phyloP scores from a whole-genome alignment of 208 protist genomes.

The Leishmania martiniquensis region DNA sequence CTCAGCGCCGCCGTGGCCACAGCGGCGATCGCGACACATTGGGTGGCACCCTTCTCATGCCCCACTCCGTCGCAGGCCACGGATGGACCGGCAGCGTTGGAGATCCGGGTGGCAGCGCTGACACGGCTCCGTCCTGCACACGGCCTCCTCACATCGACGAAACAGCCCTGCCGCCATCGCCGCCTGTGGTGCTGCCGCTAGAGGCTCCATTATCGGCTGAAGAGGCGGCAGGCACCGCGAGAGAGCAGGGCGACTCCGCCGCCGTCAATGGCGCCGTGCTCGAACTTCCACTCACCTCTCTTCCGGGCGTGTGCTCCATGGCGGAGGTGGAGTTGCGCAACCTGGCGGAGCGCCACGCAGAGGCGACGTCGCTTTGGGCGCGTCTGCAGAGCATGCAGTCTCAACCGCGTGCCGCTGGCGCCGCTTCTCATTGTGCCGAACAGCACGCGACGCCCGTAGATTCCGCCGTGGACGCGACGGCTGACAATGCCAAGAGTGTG shows the following conservation, averaged over 20 bases:
- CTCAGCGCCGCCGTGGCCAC: slow-evolving; percentile 2
- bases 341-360: slow-evolving; percentile 12
- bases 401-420: neutral
- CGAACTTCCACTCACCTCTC: slow-evolving; percentile 23
- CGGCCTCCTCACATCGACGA: slow-evolving; percentile 5
- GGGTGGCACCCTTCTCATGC: slow-evolving; percentile 17
- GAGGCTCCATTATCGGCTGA: neutral
- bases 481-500: neutral
- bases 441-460: neutral
- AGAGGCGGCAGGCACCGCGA: neutral
- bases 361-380: slow-evolving; percentile 29
- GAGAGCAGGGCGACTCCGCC: neutral
- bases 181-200: neutral
- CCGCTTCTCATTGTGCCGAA: neutral
- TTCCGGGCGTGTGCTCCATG: slow-evolving; percentile 24
- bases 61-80: slow-evolving; percentile 12
- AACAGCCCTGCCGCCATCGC: slow-evolving; percentile 2
- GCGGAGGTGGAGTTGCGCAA: slow-evolving; percentile 29
- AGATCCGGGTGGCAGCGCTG: slow-evolving; percentile 10
- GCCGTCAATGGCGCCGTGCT: neutral
- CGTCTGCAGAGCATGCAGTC: slow-evolving; percentile 19
- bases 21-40: slow-evolving; percentile 17
- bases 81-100: neutral
- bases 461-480: neutral
- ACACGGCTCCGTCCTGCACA: slow-evolving; percentile 3